Conservation (phyloP, 495 filamentous ascomycete genomes). For the Acidomyces sp. region DNA sequence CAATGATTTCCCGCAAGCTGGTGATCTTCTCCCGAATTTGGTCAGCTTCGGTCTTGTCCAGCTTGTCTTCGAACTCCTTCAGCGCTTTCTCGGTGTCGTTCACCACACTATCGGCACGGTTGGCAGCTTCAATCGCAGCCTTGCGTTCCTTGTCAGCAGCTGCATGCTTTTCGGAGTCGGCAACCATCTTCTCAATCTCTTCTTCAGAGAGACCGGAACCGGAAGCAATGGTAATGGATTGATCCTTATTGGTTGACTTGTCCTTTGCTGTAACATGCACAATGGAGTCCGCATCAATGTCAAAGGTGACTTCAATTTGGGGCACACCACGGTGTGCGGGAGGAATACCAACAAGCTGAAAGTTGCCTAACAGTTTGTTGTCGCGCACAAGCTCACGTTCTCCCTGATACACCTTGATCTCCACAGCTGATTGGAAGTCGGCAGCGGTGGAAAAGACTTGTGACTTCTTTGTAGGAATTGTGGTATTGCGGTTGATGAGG, state of each 20-base stretch:
- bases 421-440: constrained; percentile 98
- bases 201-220: constrained; percentile 91
- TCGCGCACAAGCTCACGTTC: constrained; percentile 98
- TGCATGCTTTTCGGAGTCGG: constrained; percentile 92
- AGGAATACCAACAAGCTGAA: constrained; percentile 97
- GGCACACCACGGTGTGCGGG: constrained; percentile 96
- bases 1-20: constrained; percentile 74
- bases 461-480: constrained; percentile 99
- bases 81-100: constrained; percentile 98
- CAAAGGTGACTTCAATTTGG: constrained; percentile 97
- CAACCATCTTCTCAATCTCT: constrained; percentile 93
- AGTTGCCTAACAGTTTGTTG: constrained; percentile 99
- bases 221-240: constrained; percentile 95
- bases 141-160: constrained; percentile 96
- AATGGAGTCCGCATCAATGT: constrained; percentile 98
- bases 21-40: constrained; percentile 88
- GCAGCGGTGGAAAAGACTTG: constrained; percentile 97
- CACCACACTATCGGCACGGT: constrained; percentile 88
- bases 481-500: constrained; percentile 99
- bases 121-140: constrained; percentile 83
- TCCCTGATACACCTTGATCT: constrained; percentile 99
- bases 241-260: constrained; percentile 98
- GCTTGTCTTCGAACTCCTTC: constrained; percentile 86
- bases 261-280: constrained; percentile 98
- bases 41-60: constrained; percentile 93